Evolutionary conservation across 495 filamentous ascomycete genomes (phyloP).

Genomic region (Hypoxylon fragiforme): DNA sequence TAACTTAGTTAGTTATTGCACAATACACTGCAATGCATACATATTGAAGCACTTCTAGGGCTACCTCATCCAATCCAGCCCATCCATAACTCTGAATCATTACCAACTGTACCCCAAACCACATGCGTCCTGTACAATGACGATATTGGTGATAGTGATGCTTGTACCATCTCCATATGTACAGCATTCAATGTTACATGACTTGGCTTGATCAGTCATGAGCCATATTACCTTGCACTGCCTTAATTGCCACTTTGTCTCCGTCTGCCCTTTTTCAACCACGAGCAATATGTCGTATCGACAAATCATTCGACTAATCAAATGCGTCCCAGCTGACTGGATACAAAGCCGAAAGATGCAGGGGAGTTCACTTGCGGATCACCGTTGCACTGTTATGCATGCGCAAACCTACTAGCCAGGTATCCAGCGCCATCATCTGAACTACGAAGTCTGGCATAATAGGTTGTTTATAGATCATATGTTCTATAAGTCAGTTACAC

Average conservation of each 20-base stretch:
- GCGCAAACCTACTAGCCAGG: background rate
- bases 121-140: slow-evolving; percentile 22
- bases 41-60: no score
- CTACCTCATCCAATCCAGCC: no score
- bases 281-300: slow-evolving; percentile 1
- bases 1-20: no score
- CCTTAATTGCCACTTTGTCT: slow-evolving; percentile 3
- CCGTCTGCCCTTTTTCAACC: slow-evolving; percentile 4
- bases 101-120: background rate
- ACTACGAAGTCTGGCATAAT: slow-evolving; percentile 12
- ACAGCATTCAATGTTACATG: no score
- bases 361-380: background rate
- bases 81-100: background rate
- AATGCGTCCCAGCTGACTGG: slow-evolving; percentile 31
- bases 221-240: slow-evolving; percentile 14
- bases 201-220: slow-evolving; percentile 23
- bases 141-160: slow-evolving; percentile 1
- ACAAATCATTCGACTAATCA: slow-evolving; percentile 6
- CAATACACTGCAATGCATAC: no score
- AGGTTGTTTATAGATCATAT: slow-evolving; percentile 23
- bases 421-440: slow-evolving; percentile 18
- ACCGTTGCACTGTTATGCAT: slow-evolving; percentile 4
- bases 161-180: no score
- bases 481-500: slow-evolving; percentile 17
- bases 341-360: slow-evolving; percentile 6